phyloP scores from a whole-genome alignment of 495 filamentous ascomycete genomes.

The Penicillium macrosclerotiorum region DNA sequence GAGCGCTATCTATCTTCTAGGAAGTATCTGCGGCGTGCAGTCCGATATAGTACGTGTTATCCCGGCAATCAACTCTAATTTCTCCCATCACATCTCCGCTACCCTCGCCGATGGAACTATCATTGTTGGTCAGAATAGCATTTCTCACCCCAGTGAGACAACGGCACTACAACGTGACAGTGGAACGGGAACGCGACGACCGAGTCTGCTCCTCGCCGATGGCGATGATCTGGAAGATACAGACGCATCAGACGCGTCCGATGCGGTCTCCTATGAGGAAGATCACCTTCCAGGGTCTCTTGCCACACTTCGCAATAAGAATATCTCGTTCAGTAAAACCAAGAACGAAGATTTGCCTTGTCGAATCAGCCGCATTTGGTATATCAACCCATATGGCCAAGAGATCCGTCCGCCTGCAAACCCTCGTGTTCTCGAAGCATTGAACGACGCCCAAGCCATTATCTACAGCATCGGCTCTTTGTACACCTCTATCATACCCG shows the following conservation, averaged over 20 bases:
- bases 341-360: constrained; percentile 69
- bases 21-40: constrained; percentile 77
- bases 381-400: constrained; percentile 94
- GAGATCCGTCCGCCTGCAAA: constrained; percentile 83
- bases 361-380: constrained; percentile 83
- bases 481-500: constrained; percentile 80
- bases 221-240: constrained; percentile 59
- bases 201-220: constrained; percentile 43
- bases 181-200: constrained; percentile 28
- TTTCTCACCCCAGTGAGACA: constrained; percentile 73
- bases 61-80: constrained; percentile 90
- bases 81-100: constrained; percentile 89
- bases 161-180: constrained; percentile 46
- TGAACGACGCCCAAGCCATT: constrained; percentile 61
- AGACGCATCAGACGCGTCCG: constrained; percentile 59
- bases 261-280: constrained; percentile 58
- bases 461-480: constrained; percentile 90
- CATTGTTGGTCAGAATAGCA: constrained; percentile 91
- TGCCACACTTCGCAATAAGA: constrained; percentile 71
- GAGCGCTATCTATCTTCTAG: constrained; percentile 76
- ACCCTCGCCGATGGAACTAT: constrained; percentile 70
- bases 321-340: constrained; percentile 76
- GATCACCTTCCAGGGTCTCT: constrained; percentile 85
- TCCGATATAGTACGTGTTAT: constrained; percentile 68
- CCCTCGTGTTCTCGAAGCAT: constrained; percentile 67